phyloP scores from a whole-genome alignment of 331 rosid species.

The Acacia concinna region DNA sequence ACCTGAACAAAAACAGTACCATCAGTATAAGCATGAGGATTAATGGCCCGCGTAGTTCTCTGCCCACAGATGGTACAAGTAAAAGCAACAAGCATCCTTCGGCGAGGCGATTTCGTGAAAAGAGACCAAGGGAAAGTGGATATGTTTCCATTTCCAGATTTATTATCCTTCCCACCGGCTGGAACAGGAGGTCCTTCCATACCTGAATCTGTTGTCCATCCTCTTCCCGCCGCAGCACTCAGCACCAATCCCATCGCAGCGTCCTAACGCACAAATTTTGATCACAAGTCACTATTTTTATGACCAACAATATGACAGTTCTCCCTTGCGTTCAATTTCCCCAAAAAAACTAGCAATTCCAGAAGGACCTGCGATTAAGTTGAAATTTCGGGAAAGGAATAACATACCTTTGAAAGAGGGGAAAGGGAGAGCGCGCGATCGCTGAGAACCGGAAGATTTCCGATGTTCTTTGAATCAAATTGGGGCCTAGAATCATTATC shows the following conservation, averaged over 20 bases:
- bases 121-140: constrained; percentile 99
- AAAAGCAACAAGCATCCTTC: constrained; percentile 92
- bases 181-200: constrained; percentile 96
- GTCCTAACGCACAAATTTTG: constrained; percentile 52
- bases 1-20: constrained; percentile 99
- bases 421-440: constrained; percentile 75
- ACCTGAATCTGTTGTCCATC: constrained; percentile 98
- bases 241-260: constrained; percentile 94
- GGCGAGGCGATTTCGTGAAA: constrained; percentile 89
- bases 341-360: background rate
- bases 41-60: constrained; percentile 90
- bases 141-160: constrained; percentile 58
- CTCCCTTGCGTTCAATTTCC: background rate
- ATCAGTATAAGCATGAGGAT: constrained; percentile 95
- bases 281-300: background rate
- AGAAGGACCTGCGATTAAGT: background rate
- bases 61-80: constrained; percentile 93
- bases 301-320: background rate
- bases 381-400: constrained; percentile 20
- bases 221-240: constrained; percentile 85
- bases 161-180: constrained; percentile 51
- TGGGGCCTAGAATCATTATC: constrained; percentile 55
- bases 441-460: constrained; percentile 57
- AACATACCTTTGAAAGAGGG: constrained; percentile 74
- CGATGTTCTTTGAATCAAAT: constrained; percentile 51